These are phyloP conservation scores for Penicillium nucicola DNA, from an alignment of 495 filamentous ascomycete genomes.

Conservation along the genomic window DNA sequence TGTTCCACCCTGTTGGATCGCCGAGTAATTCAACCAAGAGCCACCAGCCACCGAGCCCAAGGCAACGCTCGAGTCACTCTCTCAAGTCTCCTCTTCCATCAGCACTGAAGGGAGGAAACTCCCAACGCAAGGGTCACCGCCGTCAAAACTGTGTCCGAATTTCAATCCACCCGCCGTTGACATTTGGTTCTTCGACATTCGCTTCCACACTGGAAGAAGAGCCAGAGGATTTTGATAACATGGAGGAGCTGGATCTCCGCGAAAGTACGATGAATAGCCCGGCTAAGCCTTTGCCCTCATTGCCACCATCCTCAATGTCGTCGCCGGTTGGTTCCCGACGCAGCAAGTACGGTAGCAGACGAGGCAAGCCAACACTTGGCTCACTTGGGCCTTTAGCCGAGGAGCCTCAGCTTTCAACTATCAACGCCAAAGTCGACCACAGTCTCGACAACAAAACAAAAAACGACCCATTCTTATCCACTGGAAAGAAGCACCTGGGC, in stretches of 20 bases:
- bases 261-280: slow-evolving; percentile 20
- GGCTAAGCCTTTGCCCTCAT: slow-evolving; percentile 2
- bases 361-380: slow-evolving; percentile 19
- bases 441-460: slow-evolving; percentile 26
- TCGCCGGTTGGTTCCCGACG: slow-evolving; percentile 18
- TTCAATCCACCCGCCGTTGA: slow-evolving; percentile 42
- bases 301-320: slow-evolving; percentile 17
- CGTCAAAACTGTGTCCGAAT: slow-evolving; percentile 50
- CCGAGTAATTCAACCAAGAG: slow-evolving; percentile 10
- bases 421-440: slow-evolving; percentile 3
- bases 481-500: slow-evolving; percentile 2
- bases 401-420: slow-evolving; percentile 8
- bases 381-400: slow-evolving; percentile 23
- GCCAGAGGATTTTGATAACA: slow-evolving; percentile 29
- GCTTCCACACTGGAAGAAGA: slow-evolving; percentile 42
- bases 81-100: slow-evolving; percentile 29
- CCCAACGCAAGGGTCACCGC: slow-evolving; percentile 40
- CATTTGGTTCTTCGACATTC: slow-evolving; percentile 33
- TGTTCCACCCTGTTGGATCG: slow-evolving; percentile 18
- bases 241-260: slow-evolving; percentile 27
- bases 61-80: slow-evolving; percentile 23
- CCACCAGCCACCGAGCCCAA: slow-evolving; percentile 17
- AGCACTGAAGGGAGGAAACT: slow-evolving; percentile 36
- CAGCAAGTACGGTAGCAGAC: slow-evolving; percentile 20
- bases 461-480: slow-evolving; percentile 10